Evolutionary conservation across 2,329 filamentous ascomycete species (phyloP).

Genomic region (Fusarium xylarioides): DNA sequence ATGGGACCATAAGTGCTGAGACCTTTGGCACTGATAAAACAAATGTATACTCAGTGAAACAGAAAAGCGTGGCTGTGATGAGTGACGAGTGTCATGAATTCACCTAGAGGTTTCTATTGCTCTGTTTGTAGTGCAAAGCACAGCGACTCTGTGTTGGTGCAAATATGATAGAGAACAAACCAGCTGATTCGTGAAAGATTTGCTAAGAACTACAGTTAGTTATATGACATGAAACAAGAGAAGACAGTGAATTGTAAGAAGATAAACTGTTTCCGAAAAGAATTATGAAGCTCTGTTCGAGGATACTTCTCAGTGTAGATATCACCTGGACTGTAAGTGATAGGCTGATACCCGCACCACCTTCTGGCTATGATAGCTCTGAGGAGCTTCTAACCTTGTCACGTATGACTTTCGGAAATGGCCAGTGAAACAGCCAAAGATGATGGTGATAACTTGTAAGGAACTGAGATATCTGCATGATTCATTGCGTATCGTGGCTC

Average conservation of each 20-base stretch:
- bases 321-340: not conserved
- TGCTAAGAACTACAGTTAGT: accelerated
- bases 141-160: not conserved
- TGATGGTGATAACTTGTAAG: not conserved
- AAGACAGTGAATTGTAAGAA: accelerated
- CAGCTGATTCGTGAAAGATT: accelerated
- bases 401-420: not conserved
- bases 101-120: not conserved
- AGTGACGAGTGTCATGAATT: not conserved
- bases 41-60: not conserved
- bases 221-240: too few relatives aligned
- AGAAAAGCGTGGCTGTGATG: not conserved
- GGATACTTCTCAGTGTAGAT: not conserved
- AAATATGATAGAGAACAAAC: not conserved
- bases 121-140: not conserved
- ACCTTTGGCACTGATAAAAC: not conserved
- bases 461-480: accelerated
- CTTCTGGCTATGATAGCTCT: accelerated
- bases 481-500: too few relatives aligned
- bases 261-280: accelerated
- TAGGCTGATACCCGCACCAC: not conserved
- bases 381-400: not conserved
- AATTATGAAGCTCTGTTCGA: not conserved
- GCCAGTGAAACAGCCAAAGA: not conserved
- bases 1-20: not conserved